Percentiles rank a stretch among this genome's conserved stretches.
phyloP scores from a whole-genome alignment of 257 asterid species.

The Penstemon newberryi region DNA sequence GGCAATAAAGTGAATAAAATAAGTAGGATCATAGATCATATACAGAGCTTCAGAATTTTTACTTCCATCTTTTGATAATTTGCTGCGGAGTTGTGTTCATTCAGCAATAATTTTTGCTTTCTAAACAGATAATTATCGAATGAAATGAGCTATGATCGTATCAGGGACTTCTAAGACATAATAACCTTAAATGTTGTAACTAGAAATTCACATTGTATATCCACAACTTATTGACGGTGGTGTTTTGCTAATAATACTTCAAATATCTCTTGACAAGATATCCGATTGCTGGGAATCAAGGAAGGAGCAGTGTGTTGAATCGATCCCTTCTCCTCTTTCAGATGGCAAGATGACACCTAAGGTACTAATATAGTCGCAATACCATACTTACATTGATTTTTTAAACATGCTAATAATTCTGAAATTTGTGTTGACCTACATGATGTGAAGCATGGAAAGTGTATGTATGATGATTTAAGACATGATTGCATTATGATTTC shows the following conservation, averaged over 20 bases:
- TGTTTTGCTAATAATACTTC: neutral
- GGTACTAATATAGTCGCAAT: slow-evolving; percentile 9
- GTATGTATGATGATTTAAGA: no score
- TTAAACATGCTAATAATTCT: no score
- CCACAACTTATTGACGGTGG: neutral
- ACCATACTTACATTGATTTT: no score
- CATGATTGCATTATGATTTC: no score
- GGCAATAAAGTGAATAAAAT: neutral
- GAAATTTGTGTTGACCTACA: no score
- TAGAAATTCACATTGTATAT: neutral
- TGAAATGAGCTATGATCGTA: no score
- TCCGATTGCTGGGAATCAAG: slow-evolving; percentile 28
- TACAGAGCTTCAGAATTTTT: neutral
- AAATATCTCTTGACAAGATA: slow-evolving; percentile 16
- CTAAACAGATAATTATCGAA: no score
- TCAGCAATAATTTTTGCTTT: neutral
- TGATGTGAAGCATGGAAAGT: no score
- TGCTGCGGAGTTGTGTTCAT: neutral
- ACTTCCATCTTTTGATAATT: slow-evolving; percentile 7
- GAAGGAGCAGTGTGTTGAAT: slow-evolving; percentile 21
- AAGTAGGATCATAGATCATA: slow-evolving; percentile 1
- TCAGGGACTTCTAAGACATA: neutral
- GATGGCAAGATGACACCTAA: slow-evolving; percentile 27
- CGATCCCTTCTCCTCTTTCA: slow-evolving; percentile 25
- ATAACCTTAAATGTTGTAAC: neutral